Base-by-base conservation (phyloP, 169 alveolate genomes). In the Plasmodium chabaudi region DNA sequence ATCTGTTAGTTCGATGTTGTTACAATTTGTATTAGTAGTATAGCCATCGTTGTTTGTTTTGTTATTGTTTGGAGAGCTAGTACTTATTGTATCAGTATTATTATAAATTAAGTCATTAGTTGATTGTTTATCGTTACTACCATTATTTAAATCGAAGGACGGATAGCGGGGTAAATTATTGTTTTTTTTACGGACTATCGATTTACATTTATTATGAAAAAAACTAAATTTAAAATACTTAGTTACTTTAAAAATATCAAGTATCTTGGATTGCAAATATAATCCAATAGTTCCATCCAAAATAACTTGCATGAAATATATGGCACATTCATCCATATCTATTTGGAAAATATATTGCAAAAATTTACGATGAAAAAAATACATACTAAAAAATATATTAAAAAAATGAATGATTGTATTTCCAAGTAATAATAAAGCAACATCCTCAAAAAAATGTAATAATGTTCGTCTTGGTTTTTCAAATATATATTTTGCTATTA, bases 251-350 rank as follows among this genome's bases (percentile, higher is more conserved):
- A 51, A 68, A 19, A 84, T 44, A 13, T 84, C 13, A 68, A 84
- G 63, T 84, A 94, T 65, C 44, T 63, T 87, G 51, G 92, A 74
- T 75, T 94, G 91, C 42, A 94, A 49, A 70, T 92, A 94, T 46
- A 94, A 64, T 9, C 96, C 96, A 3, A 94, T 46, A 9, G 94
- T 92, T 9, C 94, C 94, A 72, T 94, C 96, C 64, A 94, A 90
- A 47, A 94, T 75, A 4, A 91, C 92, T 19, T 93, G 91, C 92
- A 90, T 87, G 87, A 92, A 92, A 87, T 94, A 94, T 60, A 94
- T 61, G 68, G 93, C 89, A 64, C 96, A 94, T 75, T 94, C 96
- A 74, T 94, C 95, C 88, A 71, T 77, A 25, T 74, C 75, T 39
- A 68, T 60, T 15, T 73, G 69, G 17, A 19, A 69, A 15, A 57